Evolutionary conservation across 305 asterid genomes (phyloP).

Genomic region (Plantago lanceolata): DNA sequence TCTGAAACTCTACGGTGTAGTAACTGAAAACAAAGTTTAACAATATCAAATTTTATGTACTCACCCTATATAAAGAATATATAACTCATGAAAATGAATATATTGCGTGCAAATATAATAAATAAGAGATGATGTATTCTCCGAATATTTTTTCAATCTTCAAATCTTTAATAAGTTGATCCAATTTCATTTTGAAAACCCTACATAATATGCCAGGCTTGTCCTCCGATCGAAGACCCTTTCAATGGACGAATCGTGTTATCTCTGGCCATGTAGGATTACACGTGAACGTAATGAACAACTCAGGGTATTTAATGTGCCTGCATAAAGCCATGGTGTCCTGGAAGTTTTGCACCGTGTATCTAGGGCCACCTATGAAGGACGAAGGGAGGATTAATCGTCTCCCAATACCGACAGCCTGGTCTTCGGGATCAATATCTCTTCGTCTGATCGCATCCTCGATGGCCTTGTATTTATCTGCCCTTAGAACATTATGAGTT

Average conservation of each 20-base stretch:
- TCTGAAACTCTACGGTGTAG: not conserved
- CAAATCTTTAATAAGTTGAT: not conserved
- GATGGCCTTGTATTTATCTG: not conserved
- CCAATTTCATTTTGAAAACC: not conserved
- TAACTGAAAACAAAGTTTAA: not conserved
- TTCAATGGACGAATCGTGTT: not conserved
- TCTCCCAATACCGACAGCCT: not conserved
- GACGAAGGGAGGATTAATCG: not conserved
- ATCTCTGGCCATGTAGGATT: not conserved
- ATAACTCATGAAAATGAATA: too few relatives aligned
- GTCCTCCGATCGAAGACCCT: not conserved
- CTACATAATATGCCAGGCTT: not conserved
- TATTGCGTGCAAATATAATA: not conserved
- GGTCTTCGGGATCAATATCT: not conserved
- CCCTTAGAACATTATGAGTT: not conserved
- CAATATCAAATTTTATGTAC: too few relatives aligned
- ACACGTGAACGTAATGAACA: not conserved
- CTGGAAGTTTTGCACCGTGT: constrained; percentile 5
- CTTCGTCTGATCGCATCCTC: not conserved
- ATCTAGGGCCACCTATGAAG: not conserved
- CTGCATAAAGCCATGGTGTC: not conserved
- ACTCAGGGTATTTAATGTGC: not conserved
- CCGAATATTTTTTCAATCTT: not conserved
- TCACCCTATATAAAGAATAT: too few relatives aligned
- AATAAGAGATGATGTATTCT: not conserved